A percentile compares a stretch with the other conserved stretches of the same genome.
Evolutionary conservation across 73 alveolate genomes (phyloP).

Genomic region (Blepharisma japonicum): DNA sequence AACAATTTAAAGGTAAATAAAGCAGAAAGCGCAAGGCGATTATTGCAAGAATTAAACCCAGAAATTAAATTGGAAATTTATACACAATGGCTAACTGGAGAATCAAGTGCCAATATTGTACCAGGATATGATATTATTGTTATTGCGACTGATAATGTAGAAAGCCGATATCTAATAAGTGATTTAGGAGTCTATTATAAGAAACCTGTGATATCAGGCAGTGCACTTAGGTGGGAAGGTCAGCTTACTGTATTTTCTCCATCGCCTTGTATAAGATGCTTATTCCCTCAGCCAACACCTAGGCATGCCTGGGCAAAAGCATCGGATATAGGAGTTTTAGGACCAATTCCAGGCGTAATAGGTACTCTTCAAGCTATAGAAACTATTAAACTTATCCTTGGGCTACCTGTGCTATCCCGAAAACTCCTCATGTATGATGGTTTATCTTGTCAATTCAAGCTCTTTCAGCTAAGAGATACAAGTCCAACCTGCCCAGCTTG

Average conservation of each 20-base stretch:
- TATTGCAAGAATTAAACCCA: constrained; percentile 68
- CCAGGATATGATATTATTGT: constrained; percentile 80
- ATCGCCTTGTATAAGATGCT: constrained; percentile 88
- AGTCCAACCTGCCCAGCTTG: constrained; percentile 68
- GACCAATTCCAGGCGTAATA: constrained; percentile 83
- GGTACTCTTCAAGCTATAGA: constrained; percentile 84
- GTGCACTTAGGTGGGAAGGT: constrained; percentile 88
- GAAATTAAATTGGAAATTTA: constrained; percentile 43
- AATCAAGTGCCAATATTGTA: constrained; percentile 59
- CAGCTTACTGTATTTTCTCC: constrained; percentile 72
- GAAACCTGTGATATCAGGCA: constrained; percentile 86
- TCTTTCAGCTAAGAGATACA: constrained; percentile 62
- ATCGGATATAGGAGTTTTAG: constrained; percentile 86
- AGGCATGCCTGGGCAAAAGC: constrained; percentile 67
- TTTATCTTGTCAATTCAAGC: constrained; percentile 55
- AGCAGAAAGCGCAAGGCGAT: constrained; percentile 67
- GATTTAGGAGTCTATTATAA: constrained; percentile 74
- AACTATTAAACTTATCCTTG: constrained; percentile 72
- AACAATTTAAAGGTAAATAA: constrained; percentile 61
- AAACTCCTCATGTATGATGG: constrained; percentile 80
- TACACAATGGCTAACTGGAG: constrained; percentile 45
- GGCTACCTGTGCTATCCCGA: constrained; percentile 55
- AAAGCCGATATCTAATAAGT: constrained; percentile 76
- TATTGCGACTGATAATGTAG: constrained; percentile 85
- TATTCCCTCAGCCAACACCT: constrained; percentile 83